Conservation (phyloP, 768 basidiomycete genomes). For the Boletus reticuloceps region DNA sequence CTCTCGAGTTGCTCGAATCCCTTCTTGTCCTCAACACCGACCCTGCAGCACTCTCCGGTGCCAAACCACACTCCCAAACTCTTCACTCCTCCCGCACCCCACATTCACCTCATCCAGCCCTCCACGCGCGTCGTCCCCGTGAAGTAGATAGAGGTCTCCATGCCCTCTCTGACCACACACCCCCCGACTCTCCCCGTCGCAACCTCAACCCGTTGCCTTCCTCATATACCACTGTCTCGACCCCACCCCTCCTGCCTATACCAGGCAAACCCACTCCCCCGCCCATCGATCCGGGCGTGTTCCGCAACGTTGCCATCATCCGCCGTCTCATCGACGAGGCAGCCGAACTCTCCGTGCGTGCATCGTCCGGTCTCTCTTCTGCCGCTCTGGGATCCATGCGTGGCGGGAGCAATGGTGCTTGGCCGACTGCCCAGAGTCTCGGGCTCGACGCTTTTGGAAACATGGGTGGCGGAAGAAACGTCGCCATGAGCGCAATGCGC, state of each 20-base stretch:
- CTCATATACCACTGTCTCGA: slow-evolving; percentile 28
- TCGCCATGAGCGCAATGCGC: slow-evolving; percentile 82
- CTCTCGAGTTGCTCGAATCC: slow-evolving; percentile 81
- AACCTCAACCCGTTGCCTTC: slow-evolving; percentile 35
- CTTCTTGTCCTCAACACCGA: slow-evolving; percentile 76
- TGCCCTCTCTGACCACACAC: slow-evolving; percentile 33
- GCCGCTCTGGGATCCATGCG: slow-evolving; percentile 70
- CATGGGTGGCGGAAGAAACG: slow-evolving; percentile 60
- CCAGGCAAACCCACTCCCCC: slow-evolving; percentile 74
- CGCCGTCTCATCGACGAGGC: slow-evolving; percentile 87
- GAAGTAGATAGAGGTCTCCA: slow-evolving; percentile 47
- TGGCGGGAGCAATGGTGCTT: slow-evolving; percentile 43
- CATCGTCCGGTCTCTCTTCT: slow-evolving; percentile 78
- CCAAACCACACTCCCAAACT: slow-evolving; percentile 43
- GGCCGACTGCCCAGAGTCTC: slow-evolving; percentile 61
- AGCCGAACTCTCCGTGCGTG: slow-evolving; percentile 83
- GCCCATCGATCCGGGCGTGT: slow-evolving; percentile 87
- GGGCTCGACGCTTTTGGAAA: slow-evolving; percentile 61
- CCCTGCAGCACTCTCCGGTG: slow-evolving; percentile 55
- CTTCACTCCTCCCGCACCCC: slow-evolving; percentile 27
- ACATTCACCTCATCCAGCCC: background rate
- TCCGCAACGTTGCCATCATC: slow-evolving; percentile 71
- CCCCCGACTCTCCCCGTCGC: slow-evolving; percentile 44
- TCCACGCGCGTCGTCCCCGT: slow-evolving; percentile 17
- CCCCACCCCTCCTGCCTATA: slow-evolving; percentile 51